Conservation (phyloP, 768 basidiomycete species). For the Hygrophoropsis aurantiaca region DNA sequence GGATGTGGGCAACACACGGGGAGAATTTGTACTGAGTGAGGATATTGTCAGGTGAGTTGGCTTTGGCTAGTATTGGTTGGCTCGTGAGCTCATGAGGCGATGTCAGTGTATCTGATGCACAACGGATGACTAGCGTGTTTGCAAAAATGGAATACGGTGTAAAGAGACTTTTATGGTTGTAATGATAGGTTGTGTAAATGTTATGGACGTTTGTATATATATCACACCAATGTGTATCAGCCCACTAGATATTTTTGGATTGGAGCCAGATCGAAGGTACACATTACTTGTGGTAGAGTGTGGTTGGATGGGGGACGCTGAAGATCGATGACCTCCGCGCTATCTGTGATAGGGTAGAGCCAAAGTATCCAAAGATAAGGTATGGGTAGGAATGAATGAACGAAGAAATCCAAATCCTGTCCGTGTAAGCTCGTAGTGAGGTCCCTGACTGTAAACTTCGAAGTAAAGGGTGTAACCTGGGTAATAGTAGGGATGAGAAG, state of each 20-base stretch:
- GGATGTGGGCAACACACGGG: constrained; percentile 51
- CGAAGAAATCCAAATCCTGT: background rate
- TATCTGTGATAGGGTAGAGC: no score
- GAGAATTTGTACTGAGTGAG: constrained; percentile 54
- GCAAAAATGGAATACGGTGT: constrained; percentile 94
- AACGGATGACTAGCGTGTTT: constrained; percentile 80
- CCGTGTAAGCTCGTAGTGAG: constrained; percentile 1
- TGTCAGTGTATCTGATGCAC: constrained; percentile 80
- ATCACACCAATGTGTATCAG: no score
- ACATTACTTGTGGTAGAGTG: no score
- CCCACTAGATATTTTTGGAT: no score
- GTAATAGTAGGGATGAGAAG: constrained; percentile 2
- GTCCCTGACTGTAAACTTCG: background rate
- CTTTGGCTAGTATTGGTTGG: no score
- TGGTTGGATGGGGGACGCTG: no score
- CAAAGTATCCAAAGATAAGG: background rate
- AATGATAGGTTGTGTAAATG: constrained; percentile 46
- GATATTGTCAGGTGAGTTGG: constrained; percentile 86
- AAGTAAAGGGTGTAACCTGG: background rate
- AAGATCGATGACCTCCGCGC: no score
- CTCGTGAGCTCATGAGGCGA: no score
- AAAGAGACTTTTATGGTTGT: constrained; percentile 87
- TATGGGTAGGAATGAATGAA: background rate
- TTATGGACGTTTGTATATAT: no score
- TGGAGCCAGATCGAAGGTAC: no score